Percentiles rank a stretch among this genome's conserved stretches.
These are phyloP conservation scores for Boletus coccyginus DNA, from an alignment of 768 basidiomycete species.

Conservation along the genomic window DNA sequence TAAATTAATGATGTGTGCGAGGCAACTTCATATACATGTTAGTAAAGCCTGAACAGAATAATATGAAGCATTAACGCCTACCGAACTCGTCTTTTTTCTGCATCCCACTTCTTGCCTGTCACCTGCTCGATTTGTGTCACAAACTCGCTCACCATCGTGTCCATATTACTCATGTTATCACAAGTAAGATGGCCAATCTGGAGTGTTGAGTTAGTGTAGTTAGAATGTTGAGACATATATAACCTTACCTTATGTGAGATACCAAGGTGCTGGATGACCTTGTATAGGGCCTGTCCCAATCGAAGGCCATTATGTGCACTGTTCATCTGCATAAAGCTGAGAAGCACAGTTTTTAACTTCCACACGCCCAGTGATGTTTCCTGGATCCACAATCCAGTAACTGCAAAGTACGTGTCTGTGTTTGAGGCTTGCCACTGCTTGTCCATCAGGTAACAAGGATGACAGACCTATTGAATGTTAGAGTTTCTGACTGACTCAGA, in stretches of 20 bases:
- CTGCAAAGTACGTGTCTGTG: neutral
- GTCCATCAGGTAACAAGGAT: no score
- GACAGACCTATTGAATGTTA: no score
- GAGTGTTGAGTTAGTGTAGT: conserved; percentile 1
- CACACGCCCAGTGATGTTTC: neutral
- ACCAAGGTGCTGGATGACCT: conserved; percentile 25
- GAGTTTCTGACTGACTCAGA: no score
- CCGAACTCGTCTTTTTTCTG: neutral
- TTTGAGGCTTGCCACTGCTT: conserved; percentile 5
- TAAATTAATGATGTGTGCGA: neutral
- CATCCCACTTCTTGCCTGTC: neutral
- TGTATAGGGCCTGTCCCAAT: conserved; percentile 39
- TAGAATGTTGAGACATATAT: neutral
- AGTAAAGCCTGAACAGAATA: no score
- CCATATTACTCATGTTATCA: conserved; percentile 32
- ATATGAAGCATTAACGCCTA: neutral
- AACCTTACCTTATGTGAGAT: conserved; percentile 31
- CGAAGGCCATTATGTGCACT: conserved; percentile 35
- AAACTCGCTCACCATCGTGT: conserved; percentile 34
- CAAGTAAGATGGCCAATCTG: neutral
- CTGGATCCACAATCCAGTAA: neutral
- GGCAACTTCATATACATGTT: neutral
- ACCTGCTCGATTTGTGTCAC: neutral
- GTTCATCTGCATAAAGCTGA: conserved; percentile 39
- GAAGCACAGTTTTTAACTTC: conserved; percentile 17